Percentiles rank a stretch among this genome's conserved stretches.
These are phyloP conservation scores for Cinnamomum micranthum DNA, from an alignment of 164 flowering plant species.

Conservation along the genomic window DNA sequence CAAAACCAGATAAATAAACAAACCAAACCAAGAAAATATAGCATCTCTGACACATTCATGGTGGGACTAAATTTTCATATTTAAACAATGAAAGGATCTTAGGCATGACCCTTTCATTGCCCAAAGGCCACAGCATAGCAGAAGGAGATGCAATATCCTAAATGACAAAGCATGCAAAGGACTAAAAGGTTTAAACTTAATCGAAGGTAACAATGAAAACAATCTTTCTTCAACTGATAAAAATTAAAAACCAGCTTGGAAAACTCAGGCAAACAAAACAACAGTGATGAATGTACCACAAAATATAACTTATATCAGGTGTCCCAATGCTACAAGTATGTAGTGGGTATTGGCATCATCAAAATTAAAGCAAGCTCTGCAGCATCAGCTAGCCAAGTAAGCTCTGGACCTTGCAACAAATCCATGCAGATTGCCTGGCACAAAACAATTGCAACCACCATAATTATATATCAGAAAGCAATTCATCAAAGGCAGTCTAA, in stretches of 20 bases:
- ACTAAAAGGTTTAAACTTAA: background rate
- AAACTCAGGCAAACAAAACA: background rate
- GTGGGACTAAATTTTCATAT: too few species aligned
- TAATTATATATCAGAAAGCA: too few species aligned
- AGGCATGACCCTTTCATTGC: background rate
- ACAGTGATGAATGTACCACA: background rate
- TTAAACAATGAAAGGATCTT: background rate
- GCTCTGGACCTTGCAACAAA: background rate
- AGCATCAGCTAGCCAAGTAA: background rate
- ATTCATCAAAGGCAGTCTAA: too few species aligned
- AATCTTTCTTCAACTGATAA: background rate
- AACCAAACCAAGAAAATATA: too few species aligned
- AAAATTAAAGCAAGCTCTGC: background rate
- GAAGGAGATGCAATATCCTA: background rate
- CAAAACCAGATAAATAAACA: background rate
- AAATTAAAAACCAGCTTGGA: background rate
- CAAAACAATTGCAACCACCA: background rate
- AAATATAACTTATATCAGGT: background rate
- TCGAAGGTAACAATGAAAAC: background rate
- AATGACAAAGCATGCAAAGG: background rate
- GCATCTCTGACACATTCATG: too few species aligned
- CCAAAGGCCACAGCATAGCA: background rate
- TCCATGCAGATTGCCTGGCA: background rate
- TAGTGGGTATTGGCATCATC: background rate
- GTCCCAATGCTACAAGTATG: background rate